Base-by-base conservation (phyloP, 441 rosid species). In the Manihot esculenta region DNA sequence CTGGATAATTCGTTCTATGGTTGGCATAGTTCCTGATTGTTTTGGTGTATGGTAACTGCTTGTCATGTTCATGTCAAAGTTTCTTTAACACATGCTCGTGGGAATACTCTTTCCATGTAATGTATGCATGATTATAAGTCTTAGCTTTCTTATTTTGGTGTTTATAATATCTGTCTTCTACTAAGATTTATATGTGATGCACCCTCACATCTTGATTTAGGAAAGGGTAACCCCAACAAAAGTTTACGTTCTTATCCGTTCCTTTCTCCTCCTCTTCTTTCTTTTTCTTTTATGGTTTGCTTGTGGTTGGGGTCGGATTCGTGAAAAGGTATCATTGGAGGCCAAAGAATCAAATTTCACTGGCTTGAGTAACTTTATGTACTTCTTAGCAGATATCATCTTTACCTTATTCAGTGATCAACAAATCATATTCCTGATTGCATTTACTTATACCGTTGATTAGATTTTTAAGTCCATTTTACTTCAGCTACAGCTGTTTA, bases 41-140 rank as follows among this genome's bases (percentile, higher is more conserved):
- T 50, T 59, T 44, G 58, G 47, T 65, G 66, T 69, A 54, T 51
- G 71, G 48, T 63, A 78, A 74, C 76, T 56, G 51, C 73, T 64
- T 71, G 69, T 76, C 81, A 38, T 69, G 72, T 68, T 70, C 68
- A 62, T 73, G 65, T 68, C 62, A 56, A 57, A 51, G 24, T 74
- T 62, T n/a, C n/a, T n/a, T 55, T 64, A 49, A 67, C 66, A 26
- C 78, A 74, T 62, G 79, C 73, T n/a, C 76, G 54, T 71, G 60
- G 17, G 3, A 64, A 48, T 62, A 53, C 23, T 47, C 17, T 64
- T 47, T 58, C 54, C 53, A 24, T 48, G 60, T 63, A 47, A 57
- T 56, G 54, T 50, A 26, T 62, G 30, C 15, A 56, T 41, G 49
- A 53, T 62, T 62, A 10, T 21, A 51, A 21, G 17, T 44, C 23